These are phyloP conservation scores for Fusarium denticulatum DNA, from an alignment of 2,329 filamentous ascomycete species.

Conservation along the genomic window DNA sequence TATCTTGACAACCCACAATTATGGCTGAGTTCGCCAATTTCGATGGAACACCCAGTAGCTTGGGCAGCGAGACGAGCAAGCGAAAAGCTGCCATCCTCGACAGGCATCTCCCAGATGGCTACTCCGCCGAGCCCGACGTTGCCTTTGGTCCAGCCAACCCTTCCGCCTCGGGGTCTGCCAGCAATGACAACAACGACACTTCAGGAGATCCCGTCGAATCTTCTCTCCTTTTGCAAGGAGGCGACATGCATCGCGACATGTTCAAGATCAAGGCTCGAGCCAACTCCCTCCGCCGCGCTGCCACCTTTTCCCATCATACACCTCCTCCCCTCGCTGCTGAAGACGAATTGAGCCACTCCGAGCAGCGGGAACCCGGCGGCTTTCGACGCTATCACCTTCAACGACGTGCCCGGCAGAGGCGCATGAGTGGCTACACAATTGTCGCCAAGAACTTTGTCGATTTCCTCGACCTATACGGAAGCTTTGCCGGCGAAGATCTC, in stretches of 20 bases:
- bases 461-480: conserved; percentile 79
- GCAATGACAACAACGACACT: conserved; percentile 24
- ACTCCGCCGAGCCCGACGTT: conserved; percentile 52
- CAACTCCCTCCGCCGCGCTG: conserved; percentile 64
- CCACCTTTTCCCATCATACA: conserved; percentile 71
- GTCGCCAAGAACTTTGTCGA: conserved; percentile 78
- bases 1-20: conserved; percentile 1
- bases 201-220: conserved; percentile 62
- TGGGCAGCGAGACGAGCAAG: conserved; percentile 41
- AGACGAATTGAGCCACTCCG: conserved; percentile 48
- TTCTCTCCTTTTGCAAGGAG: conserved; percentile 77
- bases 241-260: conserved; percentile 81
- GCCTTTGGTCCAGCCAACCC: conserved; percentile 39
- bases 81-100: conserved; percentile 51
- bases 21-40: conserved; percentile 46
- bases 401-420: conserved; percentile 53
- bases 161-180: conserved; percentile 12
- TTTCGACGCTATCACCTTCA: conserved; percentile 59
- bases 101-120: conserved; percentile 52
- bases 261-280: conserved; percentile 75
- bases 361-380: conserved; percentile 56
- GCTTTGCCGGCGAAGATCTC: conserved; percentile 79
- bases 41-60: conserved; percentile 40
- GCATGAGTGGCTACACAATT: conserved; percentile 54
- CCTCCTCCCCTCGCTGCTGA: conserved; percentile 45